Percentiles rank a stretch among this genome's conserved stretches.
Conservation (phyloP, 2,329 filamentous ascomycete genomes). For the Ophiostoma pallidulum region DNA sequence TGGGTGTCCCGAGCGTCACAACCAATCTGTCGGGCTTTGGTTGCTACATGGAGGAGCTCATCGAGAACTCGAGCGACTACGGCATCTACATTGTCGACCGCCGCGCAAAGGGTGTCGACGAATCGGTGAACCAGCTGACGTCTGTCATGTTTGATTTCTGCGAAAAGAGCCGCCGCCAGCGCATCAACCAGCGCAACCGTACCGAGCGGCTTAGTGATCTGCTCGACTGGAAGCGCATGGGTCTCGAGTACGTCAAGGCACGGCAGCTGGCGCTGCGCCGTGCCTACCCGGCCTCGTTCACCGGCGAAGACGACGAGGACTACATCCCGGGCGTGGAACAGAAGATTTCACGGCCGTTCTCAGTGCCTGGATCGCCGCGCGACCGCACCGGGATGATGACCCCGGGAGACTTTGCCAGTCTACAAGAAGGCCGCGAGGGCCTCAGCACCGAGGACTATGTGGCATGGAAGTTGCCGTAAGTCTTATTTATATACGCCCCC, state of each 20-base stretch:
- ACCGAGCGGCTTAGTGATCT: conserved; percentile 92
- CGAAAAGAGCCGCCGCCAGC: conserved; percentile 85
- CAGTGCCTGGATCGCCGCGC: conserved; percentile 83
- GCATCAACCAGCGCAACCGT: conserved; percentile 96
- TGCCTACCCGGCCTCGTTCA: conserved; percentile 83
- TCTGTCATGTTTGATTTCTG: conserved; percentile 92
- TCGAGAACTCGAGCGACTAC: conserved; percentile 95
- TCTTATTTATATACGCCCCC: conserved; percentile 26
- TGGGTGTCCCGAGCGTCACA: conserved; percentile 97
- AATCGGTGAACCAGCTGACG: conserved; percentile 91
- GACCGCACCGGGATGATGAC: conserved; percentile 98
- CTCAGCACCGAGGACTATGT: conserved; percentile 96
- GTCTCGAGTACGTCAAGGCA: conserved; percentile 97
- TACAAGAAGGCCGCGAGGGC: conserved; percentile 90
- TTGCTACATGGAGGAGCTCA: conserved; percentile 98
- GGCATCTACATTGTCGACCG: conserved; percentile 99
- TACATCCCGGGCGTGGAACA: conserved; percentile 88
- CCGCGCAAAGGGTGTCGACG: conserved; percentile 88
- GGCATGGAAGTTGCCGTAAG: conserved; percentile 95
- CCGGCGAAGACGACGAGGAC: conserved; percentile 70
- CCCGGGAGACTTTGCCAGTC: conserved; percentile 89
- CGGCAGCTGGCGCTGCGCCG: conserved; percentile 82
- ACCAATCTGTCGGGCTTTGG: conserved; percentile 97
- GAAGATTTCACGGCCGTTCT: conserved; percentile 91
- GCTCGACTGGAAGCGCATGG: conserved; percentile 98